Evolutionary conservation across 306 rosid species (phyloP).

Genomic region (Pyrus communis): DNA sequence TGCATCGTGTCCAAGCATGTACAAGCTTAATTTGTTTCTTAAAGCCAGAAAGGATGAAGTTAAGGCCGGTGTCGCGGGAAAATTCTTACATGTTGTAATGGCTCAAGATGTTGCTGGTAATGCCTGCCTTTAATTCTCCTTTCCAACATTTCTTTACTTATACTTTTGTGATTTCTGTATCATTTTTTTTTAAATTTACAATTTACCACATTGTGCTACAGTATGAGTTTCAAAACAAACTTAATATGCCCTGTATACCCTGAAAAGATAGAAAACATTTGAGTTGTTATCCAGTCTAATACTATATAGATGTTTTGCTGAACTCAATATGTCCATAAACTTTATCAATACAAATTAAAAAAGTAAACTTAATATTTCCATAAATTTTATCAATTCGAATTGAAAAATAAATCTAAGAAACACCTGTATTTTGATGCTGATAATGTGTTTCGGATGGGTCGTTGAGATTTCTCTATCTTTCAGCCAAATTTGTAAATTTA

Average conservation of each 20-base stretch:
- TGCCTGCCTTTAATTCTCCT: neutral
- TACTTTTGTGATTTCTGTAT: too few relatives aligned
- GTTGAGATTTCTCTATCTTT: neutral
- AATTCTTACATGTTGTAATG: conserved; percentile 64
- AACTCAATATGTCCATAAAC: neutral
- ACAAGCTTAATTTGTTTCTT: conserved; percentile 51
- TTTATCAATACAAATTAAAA: neutral
- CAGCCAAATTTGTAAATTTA: neutral
- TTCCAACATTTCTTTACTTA: neutral
- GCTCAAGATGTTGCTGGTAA: conserved; percentile 61
- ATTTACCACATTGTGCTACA: neutral
- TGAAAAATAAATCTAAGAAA: neutral
- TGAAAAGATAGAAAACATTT: neutral
- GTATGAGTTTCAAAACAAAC: neutral
- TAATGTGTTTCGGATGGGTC: neutral
- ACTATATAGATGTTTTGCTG: too few relatives aligned
- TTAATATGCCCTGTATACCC: neutral
- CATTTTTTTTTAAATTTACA: neutral
- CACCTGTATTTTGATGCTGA: neutral
- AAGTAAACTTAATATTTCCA: neutral
- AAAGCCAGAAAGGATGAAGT: conserved; percentile 61
- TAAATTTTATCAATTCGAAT: neutral
- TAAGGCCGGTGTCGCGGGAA: conserved; percentile 66
- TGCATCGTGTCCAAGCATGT: conserved; percentile 57
- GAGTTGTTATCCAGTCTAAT: neutral